Evolutionary conservation across 2,329 filamentous ascomycete species (phyloP).

Genomic region (Cordyceps javanica): DNA sequence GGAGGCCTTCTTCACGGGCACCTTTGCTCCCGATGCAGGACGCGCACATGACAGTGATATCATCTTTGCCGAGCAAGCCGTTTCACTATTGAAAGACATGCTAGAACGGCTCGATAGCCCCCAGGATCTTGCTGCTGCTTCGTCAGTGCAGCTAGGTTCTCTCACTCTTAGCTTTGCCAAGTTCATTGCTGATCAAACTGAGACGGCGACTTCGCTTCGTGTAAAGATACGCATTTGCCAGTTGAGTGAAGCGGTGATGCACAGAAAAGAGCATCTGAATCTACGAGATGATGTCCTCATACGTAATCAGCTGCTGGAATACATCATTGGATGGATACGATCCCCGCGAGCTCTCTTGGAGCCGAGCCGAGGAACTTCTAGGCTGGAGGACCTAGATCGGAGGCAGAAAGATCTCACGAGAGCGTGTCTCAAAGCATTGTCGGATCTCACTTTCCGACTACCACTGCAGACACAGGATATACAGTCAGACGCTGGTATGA

Average conservation of each 20-base stretch:
- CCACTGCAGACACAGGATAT: slow-evolving; percentile 61
- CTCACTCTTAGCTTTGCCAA: slow-evolving; percentile 61
- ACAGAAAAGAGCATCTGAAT: slow-evolving; percentile 62
- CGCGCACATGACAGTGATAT: slow-evolving; percentile 55
- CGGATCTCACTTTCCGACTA: slow-evolving; percentile 59
- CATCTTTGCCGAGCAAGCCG: slow-evolving; percentile 61
- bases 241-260: slow-evolving; percentile 57
- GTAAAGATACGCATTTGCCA: slow-evolving; percentile 67
- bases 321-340: slow-evolving; percentile 63
- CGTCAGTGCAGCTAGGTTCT: slow-evolving; percentile 57
- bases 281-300: slow-evolving; percentile 63
- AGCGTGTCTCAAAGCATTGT: slow-evolving; percentile 58
- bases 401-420: slow-evolving; percentile 61
- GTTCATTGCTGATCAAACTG: slow-evolving; percentile 54
- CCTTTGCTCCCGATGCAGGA: slow-evolving; percentile 39
- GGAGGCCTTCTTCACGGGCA: slow-evolving; percentile 54
- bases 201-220: slow-evolving; percentile 49
- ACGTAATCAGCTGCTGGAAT: slow-evolving; percentile 61
- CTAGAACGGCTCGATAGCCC: slow-evolving; percentile 60
- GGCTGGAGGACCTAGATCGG: slow-evolving; percentile 50
- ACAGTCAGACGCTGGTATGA: slow-evolving; percentile 59
- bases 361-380: slow-evolving; percentile 30
- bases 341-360: slow-evolving; percentile 47
- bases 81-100: slow-evolving; percentile 55
- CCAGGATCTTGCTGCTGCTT: slow-evolving; percentile 54